A percentile compares a stretch with the other conserved stretches of the same genome.
Evolutionary conservation across 2,329 filamentous ascomycete species (phyloP).

Genomic region (Ophiostoma pallidulum): DNA sequence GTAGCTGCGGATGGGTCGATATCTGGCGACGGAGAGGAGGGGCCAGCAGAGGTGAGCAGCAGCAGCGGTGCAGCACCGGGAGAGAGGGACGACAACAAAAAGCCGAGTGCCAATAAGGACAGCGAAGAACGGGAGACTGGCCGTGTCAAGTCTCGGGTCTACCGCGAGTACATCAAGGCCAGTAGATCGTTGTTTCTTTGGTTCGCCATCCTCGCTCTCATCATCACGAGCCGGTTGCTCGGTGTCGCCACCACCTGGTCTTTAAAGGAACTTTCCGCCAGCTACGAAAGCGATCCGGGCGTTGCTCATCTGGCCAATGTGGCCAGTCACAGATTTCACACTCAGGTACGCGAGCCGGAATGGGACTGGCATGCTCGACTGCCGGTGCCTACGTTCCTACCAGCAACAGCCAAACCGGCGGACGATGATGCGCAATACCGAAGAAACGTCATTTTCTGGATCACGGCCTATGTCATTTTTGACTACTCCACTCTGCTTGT

Average conservation of each 20-base stretch:
- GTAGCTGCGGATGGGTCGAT: conserved; percentile 6
- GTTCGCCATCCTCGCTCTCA: conserved; percentile 19
- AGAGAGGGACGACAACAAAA: background rate
- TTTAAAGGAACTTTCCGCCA: conserved; percentile 26
- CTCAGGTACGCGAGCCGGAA: conserved; percentile 9
- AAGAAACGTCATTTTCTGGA: conserved; percentile 21
- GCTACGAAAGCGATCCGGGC: conserved; percentile 15
- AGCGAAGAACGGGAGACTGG: conserved; percentile 24
- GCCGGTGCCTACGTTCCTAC: background rate
- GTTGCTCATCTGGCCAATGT: too few species aligned
- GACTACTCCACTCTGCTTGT: conserved; percentile 18
- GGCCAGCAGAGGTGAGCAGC: background rate
- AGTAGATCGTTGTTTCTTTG: conserved; percentile 23
- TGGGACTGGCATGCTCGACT: conserved; percentile 4
- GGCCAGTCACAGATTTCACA: conserved; percentile 9
- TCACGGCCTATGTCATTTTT: conserved; percentile 23
- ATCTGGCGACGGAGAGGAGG: conserved; percentile 8
- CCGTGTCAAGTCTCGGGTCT: conserved; percentile 26
- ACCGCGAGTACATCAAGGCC: conserved; percentile 25
- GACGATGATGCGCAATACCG: conserved; percentile 12
- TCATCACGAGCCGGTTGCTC: conserved; percentile 20
- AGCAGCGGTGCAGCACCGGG: background rate
- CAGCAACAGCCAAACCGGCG: background rate
- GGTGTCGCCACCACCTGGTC: conserved; percentile 25
- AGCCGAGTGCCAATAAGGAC: conserved; percentile 13